phyloP scores from a whole-genome alignment of 345 rosid genomes.

The Physaria fendleri region DNA sequence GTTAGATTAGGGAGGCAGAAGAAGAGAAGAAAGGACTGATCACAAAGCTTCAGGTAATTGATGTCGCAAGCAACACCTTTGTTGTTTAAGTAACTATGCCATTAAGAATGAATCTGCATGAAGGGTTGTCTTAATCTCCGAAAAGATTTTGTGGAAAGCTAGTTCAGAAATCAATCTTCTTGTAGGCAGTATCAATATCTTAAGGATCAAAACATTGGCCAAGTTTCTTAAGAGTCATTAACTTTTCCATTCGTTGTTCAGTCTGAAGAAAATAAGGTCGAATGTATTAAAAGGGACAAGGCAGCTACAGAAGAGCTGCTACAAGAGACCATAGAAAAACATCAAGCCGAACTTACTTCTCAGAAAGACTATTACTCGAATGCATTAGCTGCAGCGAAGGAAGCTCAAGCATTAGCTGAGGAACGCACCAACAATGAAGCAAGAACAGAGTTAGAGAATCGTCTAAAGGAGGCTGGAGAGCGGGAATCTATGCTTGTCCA shows the following conservation, averaged over 20 bases:
- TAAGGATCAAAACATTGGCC: not conserved
- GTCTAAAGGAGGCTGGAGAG: conserved; percentile 85
- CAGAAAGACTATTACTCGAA: conserved; percentile 80
- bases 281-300: conserved; percentile 88
- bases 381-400: conserved; percentile 87
- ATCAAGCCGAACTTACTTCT: conserved; percentile 74
- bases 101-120: conserved; percentile 6
- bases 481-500: conserved; percentile 95
- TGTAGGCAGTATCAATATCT: conserved; percentile 5
- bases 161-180: conserved; percentile 2
- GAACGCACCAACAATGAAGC: conserved; percentile 88
- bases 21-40: conserved; percentile 95
- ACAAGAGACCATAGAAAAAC: conserved; percentile 94
- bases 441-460: conserved; percentile 78
- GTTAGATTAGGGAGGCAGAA: conserved; percentile 86
- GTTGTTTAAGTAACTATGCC: not conserved
- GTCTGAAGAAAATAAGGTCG: conserved; percentile 97
- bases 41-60: conserved; percentile 91
- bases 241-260: conserved; percentile 27
- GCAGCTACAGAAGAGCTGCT: conserved; percentile 83
- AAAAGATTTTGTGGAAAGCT: not conserved
- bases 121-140: conserved; percentile 4
- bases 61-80: conserved; percentile 6
- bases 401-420: conserved; percentile 93
- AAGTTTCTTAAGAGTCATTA: conserved; percentile 3